phyloP scores from a whole-genome alignment of 2,329 filamentous ascomycete species.

The Clonostachys rosea region DNA sequence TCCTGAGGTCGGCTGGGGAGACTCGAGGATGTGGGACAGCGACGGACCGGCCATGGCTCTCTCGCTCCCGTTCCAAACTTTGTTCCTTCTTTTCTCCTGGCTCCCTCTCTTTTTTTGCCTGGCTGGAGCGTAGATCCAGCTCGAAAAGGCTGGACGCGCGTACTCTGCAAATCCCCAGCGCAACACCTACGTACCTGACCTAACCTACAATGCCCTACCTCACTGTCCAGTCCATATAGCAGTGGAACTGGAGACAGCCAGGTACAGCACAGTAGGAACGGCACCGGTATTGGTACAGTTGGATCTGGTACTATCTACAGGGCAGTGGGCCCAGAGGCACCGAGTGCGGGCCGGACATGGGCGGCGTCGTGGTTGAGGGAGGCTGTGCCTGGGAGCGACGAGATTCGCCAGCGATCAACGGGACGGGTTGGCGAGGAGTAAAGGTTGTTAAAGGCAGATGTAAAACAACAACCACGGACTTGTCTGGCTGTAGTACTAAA shows the following conservation, averaged over 20 bases:
- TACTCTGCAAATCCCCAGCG: no score
- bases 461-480: not conserved
- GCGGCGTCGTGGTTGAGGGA: not conserved
- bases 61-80: not conserved
- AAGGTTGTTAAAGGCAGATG: not conserved
- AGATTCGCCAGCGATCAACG: not conserved
- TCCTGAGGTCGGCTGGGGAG: conserved; percentile 13
- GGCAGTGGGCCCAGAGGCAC: conserved; percentile 2
- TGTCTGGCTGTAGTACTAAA: not conserved
- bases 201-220: no score
- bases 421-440: not conserved
- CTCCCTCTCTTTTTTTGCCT: not conserved
- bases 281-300: not conserved
- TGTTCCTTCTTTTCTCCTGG: not conserved
- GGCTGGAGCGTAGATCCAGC: not conserved
- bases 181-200: no score
- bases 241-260: not conserved
- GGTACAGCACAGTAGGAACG: not conserved
- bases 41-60: conserved; percentile 20
- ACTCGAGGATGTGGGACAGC: conserved; percentile 22
- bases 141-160: not conserved
- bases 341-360: conserved; percentile 3
- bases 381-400: not conserved
- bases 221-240: no score
- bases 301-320: conserved; percentile 1